Conservation (phyloP, 2,329 filamentous ascomycete species). For the Ceratocystis papillata region DNA sequence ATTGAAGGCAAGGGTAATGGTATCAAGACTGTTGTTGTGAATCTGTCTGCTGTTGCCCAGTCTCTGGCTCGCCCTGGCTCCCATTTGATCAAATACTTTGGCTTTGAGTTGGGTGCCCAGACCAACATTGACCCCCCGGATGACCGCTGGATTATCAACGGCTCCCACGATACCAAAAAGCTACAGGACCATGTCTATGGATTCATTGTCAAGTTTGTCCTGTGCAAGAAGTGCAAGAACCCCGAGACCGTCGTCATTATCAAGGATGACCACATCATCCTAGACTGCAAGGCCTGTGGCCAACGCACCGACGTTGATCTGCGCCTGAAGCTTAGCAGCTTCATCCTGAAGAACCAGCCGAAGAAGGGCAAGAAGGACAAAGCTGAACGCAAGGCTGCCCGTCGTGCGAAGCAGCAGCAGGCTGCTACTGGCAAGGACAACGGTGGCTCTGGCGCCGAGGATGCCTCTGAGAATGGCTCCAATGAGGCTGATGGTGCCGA, state of each 20-base stretch:
- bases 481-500: conserved; percentile 38
- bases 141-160: conserved; percentile 99
- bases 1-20: conserved; percentile 99
- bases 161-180: conserved; percentile 87
- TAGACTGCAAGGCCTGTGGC: conserved; percentile 98
- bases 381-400: conserved; percentile 79
- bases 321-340: conserved; percentile 89
- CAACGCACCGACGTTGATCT: conserved; percentile 84
- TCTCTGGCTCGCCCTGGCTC: conserved; percentile 84
- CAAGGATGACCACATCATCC: conserved; percentile 81
- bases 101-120: conserved; percentile 95
- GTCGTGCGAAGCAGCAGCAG: conserved; percentile 73
- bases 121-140: conserved; percentile 96
- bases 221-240: conserved; percentile 99
- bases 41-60: conserved; percentile 83
- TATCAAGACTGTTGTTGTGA: conserved; percentile 97
- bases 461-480: conserved; percentile 41
- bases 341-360: conserved; percentile 91
- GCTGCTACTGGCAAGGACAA: conserved; percentile 47
- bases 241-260: conserved; percentile 93
- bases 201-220: conserved; percentile 97
- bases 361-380: conserved; percentile 97
- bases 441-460: conserved; percentile 51
- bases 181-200: conserved; percentile 96
- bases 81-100: conserved; percentile 99